phyloP scores from a whole-genome alignment of 192 early-diverging fungal species.

The Coemansia sp. region DNA sequence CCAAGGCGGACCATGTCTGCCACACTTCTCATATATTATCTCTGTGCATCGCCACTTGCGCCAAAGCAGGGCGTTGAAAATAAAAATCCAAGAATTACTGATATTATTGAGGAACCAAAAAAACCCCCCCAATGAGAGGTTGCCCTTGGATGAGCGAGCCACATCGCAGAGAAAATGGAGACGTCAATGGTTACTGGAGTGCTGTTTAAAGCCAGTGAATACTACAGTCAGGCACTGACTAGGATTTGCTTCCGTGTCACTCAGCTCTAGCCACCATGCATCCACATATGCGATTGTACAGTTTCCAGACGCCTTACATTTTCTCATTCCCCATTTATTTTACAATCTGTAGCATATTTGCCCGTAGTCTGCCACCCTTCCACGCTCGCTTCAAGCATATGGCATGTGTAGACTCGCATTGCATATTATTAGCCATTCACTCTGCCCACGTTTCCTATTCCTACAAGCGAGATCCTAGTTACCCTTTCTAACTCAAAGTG shows the following conservation, averaged over 20 bases:
- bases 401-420: background rate
- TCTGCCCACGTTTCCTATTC: background rate
- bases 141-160: too few species aligned
- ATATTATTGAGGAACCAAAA: too few species aligned
- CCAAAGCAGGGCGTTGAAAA: background rate
- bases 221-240: background rate
- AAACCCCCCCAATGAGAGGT: too few species aligned
- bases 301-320: constrained; percentile 1
- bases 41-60: background rate
- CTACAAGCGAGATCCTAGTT: background rate
- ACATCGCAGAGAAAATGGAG: too few species aligned
- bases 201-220: background rate
- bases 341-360: background rate
- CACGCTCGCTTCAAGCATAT: background rate
- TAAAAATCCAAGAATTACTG: too few species aligned
- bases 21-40: too few species aligned
- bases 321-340: background rate
- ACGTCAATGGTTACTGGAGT: background rate
- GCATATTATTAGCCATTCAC: background rate
- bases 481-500: too few species aligned
- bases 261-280: constrained; percentile 11
- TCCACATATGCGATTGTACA: background rate
- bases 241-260: background rate
- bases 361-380: background rate
- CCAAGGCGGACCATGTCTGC: too few species aligned